A percentile compares a stretch with the other conserved stretches of the same genome.
phyloP scores from a whole-genome alignment of 1,284 basidiomycete genomes.

The Ceratobasidium sp. region DNA sequence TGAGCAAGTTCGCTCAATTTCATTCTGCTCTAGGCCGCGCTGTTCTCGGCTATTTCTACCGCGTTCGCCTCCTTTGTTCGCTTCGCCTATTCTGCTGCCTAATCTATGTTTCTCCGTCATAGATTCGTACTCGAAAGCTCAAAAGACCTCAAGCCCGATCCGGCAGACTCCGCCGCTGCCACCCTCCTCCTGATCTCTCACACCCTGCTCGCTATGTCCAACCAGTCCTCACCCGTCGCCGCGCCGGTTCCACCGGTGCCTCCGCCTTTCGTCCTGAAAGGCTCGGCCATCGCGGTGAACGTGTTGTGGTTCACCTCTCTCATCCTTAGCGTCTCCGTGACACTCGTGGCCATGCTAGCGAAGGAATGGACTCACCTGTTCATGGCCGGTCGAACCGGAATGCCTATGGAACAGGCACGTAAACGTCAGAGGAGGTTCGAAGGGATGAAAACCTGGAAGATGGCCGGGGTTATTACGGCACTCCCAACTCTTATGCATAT shows the following conservation, averaged over 20 bases:
- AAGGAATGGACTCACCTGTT: conserved; percentile 6
- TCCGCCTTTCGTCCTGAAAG: background rate
- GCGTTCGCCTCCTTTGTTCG: background rate
- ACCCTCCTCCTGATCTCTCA: background rate
- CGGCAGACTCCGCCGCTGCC: background rate
- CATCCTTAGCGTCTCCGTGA: background rate
- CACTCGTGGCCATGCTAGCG: background rate
- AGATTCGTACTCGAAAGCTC: conserved; percentile 10
- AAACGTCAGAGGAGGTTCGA: background rate
- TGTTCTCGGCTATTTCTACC: conserved; percentile 15
- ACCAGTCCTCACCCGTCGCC: background rate
- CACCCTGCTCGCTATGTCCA: background rate
- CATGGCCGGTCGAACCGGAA: background rate
- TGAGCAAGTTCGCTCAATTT: background rate
- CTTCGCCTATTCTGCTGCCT: background rate
- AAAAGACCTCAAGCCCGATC: conserved; percentile 2
- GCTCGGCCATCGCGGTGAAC: conserved; percentile 1
- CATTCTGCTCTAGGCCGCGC: background rate
- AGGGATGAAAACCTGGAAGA: conserved; percentile 8
- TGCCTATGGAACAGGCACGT: background rate
- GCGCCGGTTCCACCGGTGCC: background rate
- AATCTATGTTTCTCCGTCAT: background rate
- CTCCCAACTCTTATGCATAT: background rate
- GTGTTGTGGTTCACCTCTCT: conserved; percentile 13
- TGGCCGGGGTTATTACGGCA: background rate